Evolutionary conservation across 2,329 filamentous ascomycete genomes (phyloP), one percentile per base, ranked within the genome.

Genomic region (Lecanicillium sp.): DNA sequence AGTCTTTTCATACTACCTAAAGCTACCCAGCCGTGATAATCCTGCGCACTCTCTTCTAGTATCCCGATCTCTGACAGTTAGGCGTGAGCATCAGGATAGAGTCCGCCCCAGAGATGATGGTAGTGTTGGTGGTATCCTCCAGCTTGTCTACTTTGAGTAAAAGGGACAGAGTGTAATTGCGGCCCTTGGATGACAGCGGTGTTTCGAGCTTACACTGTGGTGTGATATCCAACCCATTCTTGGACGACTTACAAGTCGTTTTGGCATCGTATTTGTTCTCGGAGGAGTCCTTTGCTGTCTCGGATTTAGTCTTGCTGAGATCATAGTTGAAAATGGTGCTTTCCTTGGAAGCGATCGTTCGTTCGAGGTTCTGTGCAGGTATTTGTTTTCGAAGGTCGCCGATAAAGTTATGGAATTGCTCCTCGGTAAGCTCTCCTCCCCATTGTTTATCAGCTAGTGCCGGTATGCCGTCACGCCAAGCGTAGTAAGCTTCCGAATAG

Each of bases 91-190:
- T 45, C n/a, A 71, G 62, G 4, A 52, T 52, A 4, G 65, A 73
- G 48, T 66, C 69, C 2, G 44, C 48, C 14, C 64, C 68, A 1
- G 55, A 50, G n/a, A 71, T 53, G 14, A 70, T 51, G 3, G 56
- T 63, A 0, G 60, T 62, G 22, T 64, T 62, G 2, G 49, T 54
- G 3, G 47, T 40, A 11, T 53, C 51, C 0, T 46, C 47, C 1
- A 63, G 54, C 2, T 55, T 49, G n/a, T 52, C 45, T 8, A 63
- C 29, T 13, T 47, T 54, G 5, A 71, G 46, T 1, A 58, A 54
- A 12, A 78, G 58, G 0, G 65, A 60, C 2, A 79, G 60, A 0
- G 68, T 74, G 51, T 78, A 78, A 48, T 76, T 62, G 41, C 71
- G 61, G 3, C 75, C 75, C 49, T 78, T 79, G 25, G 68, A 71